Evolutionary conservation across 768 basidiomycete species (phyloP), one percentile per base, ranked within the genome.

Genomic region (Serendipita sp.): DNA sequence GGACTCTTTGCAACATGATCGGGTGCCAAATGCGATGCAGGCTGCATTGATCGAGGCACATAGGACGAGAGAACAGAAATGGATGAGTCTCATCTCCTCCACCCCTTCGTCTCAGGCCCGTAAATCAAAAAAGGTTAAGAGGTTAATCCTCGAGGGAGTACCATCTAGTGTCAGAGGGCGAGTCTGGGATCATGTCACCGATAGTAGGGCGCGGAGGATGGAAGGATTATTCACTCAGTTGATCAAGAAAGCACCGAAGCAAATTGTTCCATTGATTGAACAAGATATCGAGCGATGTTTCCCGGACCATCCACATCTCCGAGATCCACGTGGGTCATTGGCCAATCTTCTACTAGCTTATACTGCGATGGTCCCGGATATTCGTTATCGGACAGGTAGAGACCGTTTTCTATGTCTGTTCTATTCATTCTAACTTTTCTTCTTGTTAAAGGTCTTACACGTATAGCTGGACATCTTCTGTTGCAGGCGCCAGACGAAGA

Each of bases 401-500:
- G 37, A 15, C 34, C 11, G 8, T 13, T 40, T 4, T 37, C n/a
- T 11, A 40, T 50, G 15, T n/a, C 23, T 33, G 31, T 44, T 37
- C 15, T 45, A 27, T 1, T 68, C 18, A 23, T 34, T 33, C 48
- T 60, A n/a, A 63, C 3, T 6, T 13, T 13, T 40, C 40, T 31
- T 37, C 18, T 63, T 43, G 31, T 55, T 52, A 1, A 64, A 89
- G 89, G 85, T 3, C 73, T 91, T 44, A 81, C 85, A 4, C 75
- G 81, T 10, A 83, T 91, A 62, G 81, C 84, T 23, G 87, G 87
- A 1, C 84, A 88, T 66, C 74, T 91, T 52, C 73, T 91, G 0
- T 73, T 86, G 6, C 82, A 87, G 53, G 81, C 87, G 0, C 90
- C 89, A 0, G 89, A 92, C 67, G 90, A 92, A 71, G 90, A 92